phyloP scores from a whole-genome alignment of 176 grass and related monocot genomes.

The Zoysia pacifica region DNA sequence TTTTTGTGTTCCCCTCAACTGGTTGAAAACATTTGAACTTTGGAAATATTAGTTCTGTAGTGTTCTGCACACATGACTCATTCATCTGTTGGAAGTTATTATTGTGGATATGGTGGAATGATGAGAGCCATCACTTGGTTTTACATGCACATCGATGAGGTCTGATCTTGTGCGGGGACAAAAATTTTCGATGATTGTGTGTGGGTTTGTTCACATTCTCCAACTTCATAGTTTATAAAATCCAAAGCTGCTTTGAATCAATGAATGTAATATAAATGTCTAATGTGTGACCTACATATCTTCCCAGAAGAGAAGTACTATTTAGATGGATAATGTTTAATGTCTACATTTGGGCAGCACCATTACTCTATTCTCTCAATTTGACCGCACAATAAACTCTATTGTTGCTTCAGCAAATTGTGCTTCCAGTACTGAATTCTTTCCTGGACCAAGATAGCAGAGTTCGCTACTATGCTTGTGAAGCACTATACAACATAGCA shows the following conservation, averaged over 20 bases:
- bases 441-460: constrained; percentile 91
- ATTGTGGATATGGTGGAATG: constrained; percentile 11
- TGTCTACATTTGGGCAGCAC: background rate
- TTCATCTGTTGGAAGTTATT: background rate
- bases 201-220: background rate
- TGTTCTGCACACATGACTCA: background rate
- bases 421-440: constrained; percentile 77
- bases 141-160: background rate
- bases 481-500: constrained; percentile 99
- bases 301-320: background rate
- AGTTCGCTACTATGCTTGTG: constrained; percentile 99
- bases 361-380: constrained; percentile 24
- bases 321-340: background rate
- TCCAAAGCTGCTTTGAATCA: background rate
- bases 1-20: background rate
- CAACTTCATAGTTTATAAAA: background rate
- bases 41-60: constrained; percentile 10
- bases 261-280: background rate
- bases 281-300: background rate
- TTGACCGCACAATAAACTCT: constrained; percentile 38
- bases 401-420: constrained; percentile 66
- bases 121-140: constrained; percentile 7
- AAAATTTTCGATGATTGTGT: background rate
- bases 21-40: background rate
- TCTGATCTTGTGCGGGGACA: background rate